Base-by-base conservation (phyloP, 169 alveolate genomes). In the Plasmodium malariae region DNA sequence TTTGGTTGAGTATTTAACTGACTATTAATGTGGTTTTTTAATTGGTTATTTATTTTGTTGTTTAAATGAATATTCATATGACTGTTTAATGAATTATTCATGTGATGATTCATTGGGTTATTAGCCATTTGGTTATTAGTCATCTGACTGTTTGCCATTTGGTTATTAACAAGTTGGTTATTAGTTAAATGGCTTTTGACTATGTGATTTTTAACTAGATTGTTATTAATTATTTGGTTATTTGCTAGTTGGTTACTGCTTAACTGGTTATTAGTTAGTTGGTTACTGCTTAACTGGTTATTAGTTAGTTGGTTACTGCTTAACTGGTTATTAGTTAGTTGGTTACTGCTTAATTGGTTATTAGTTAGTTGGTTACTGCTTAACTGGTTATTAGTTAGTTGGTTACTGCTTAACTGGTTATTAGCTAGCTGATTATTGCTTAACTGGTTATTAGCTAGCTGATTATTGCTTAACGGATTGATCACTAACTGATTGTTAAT, bases 1-100 rank as follows among this genome's bases (percentile, higher is more conserved):
- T 40, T 76, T 40, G 59, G 72, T 59, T 65, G 78, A 14, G 67
- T 26, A 45, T 21, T 67, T 34, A 49, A 0, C 62, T 80, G 90
- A 14, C 14, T 54, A 74, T 55, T 57, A 55, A 21, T 26, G 30
- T 63, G 60, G 12, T 55, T 55, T 48, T 70, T 48, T 34, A 37
- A 40, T 40, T 72, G 57, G 43, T 49, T 60, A 48, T 72, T 72
- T 21, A 51, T 30, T 6, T 72, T 34, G 26, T 43, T 51, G 32
- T 54, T 72, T 30, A 40, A 32, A 17, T 34, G 48, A 36, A 30
- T 34, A 37, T 51, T 76, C 45, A 76, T 48, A 37, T 63, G 62
- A 51, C 26, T 32, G 21, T 62, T 43, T 63, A 49, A 32, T 0
- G 43, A 3, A 54, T 67, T 32, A 54, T 60, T 72, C n/a, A 6